phyloP scores from a whole-genome alignment of 2,329 filamentous ascomycete species.

The Coniochaeta sp. region DNA sequence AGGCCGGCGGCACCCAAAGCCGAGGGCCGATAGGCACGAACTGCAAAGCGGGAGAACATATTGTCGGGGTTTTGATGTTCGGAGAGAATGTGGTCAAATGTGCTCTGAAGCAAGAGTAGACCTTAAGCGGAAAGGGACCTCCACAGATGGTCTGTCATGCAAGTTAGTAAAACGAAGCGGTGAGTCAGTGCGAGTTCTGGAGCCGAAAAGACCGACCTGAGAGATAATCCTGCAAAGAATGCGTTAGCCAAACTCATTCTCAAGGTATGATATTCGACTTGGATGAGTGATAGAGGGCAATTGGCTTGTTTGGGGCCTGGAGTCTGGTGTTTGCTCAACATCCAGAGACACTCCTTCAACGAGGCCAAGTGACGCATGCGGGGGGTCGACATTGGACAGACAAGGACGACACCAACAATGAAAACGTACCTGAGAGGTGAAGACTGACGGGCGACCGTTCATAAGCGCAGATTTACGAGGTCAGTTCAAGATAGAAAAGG shows the following conservation, averaged over 20 bases:
- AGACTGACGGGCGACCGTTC: constrained; percentile 77
- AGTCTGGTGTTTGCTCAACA: neutral
- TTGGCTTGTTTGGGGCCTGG: neutral
- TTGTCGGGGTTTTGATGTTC: constrained; percentile 19
- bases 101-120: constrained; percentile 17
- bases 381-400: constrained; percentile 5
- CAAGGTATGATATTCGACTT: neutral
- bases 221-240: constrained; percentile 57
- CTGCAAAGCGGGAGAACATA: constrained; percentile 55
- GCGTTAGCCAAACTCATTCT: constrained; percentile 29
- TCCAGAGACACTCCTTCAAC: neutral
- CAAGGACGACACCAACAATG: neutral
- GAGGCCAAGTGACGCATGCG: constrained; percentile 1
- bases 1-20: constrained; percentile 34
- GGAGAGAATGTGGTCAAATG: constrained; percentile 10
- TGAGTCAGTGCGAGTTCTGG: constrained; percentile 28
- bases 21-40: constrained; percentile 44
- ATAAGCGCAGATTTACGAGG: constrained; percentile 60
- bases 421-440: constrained; percentile 72
- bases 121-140: constrained; percentile 41
- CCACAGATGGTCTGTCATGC: constrained; percentile 44
- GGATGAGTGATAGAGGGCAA: constrained; percentile 6
- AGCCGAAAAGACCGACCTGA: constrained; percentile 51
- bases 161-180: constrained; percentile 30
- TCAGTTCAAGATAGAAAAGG: constrained; percentile 17